Evolutionary conservation across 495 filamentous ascomycete species (phyloP).

Genomic region (Hypoxylon rickii): DNA sequence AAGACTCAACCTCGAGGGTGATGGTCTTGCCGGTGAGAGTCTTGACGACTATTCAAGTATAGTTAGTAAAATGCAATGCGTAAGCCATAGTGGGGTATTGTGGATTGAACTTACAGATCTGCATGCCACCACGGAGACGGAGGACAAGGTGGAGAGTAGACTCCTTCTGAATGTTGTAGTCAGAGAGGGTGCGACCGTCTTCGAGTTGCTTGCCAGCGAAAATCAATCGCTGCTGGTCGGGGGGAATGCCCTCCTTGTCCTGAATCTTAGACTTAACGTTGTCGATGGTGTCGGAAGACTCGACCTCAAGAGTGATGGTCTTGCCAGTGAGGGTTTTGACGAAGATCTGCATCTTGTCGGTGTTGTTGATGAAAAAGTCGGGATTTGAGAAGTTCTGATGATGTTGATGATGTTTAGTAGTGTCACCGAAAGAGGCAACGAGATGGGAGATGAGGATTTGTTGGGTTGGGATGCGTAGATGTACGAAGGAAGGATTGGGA

Average conservation of each 20-base stretch:
- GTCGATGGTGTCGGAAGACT: constrained; percentile 97
- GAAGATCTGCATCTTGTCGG: constrained; percentile 83
- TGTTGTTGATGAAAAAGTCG: constrained; percentile 9
- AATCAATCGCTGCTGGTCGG: constrained; percentile 97
- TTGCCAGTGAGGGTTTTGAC: constrained; percentile 87
- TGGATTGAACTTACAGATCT: constrained; percentile 72
- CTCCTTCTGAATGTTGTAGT: constrained; percentile 99
- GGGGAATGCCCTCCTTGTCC: constrained; percentile 98
- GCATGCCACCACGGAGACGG: constrained; percentile 98
- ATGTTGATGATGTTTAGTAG: constrained; percentile 38
- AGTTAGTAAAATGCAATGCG: constrained; percentile 23
- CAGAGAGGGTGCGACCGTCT: constrained; percentile 92
- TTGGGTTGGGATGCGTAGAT: not conserved
- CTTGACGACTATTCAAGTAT: constrained; percentile 66
- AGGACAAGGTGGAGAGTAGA: constrained; percentile 94
- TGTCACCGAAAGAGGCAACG: constrained; percentile 20
- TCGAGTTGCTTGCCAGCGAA: constrained; percentile 98
- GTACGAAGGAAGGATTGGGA: constrained; percentile 16
- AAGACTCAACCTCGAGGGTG: constrained; percentile 95
- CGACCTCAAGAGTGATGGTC: constrained; percentile 99
- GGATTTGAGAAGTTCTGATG: constrained; percentile 2
- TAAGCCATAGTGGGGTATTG: not conserved
- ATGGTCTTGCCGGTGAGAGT: constrained; percentile 97
- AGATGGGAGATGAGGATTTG: too few species aligned
- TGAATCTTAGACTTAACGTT: constrained; percentile 99